A percentile compares a stretch with the other conserved stretches of the same genome.
Evolutionary conservation across 106 monocot genomes (phyloP).

Genomic region (Xerophyta viscosa): DNA sequence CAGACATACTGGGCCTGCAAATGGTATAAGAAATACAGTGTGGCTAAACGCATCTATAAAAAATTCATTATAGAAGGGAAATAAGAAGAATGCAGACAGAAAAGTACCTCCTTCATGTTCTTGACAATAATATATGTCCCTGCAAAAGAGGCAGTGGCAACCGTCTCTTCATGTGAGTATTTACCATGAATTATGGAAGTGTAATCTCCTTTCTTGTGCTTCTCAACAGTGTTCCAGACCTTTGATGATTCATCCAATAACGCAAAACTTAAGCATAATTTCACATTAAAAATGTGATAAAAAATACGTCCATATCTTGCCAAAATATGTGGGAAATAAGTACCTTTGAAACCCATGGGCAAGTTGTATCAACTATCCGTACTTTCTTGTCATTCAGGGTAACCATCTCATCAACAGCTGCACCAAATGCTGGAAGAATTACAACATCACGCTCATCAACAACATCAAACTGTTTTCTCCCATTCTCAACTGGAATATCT

Average conservation of each 20-base stretch:
- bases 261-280: too few relatives aligned
- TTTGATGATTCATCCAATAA: too few relatives aligned
- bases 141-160: constrained; percentile 96
- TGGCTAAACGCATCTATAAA: background rate
- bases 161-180: constrained; percentile 92
- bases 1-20: constrained; percentile 82
- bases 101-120: constrained; percentile 86
- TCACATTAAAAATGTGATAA: too few relatives aligned
- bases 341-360: constrained; percentile 99
- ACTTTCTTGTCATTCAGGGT: constrained; percentile 80
- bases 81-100: background rate
- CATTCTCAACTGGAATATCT: constrained; percentile 70
- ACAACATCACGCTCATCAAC: constrained; percentile 83
- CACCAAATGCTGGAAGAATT: constrained; percentile 93
- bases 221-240: constrained; percentile 97
- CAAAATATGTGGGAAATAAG: too few relatives aligned
- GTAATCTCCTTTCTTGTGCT: constrained; percentile 92
- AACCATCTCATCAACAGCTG: constrained; percentile 89
- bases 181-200: constrained; percentile 97
- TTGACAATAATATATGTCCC: constrained; percentile 83
- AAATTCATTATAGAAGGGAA: too few relatives aligned
- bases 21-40: background rate
- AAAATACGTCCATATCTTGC: too few relatives aligned
- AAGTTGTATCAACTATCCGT: constrained; percentile 97
- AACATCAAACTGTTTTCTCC: constrained; percentile 67